Evolutionary conservation across 2,329 filamentous ascomycete species (phyloP), one percentile per base, ranked within the genome.

Genomic region (Aspergillus nomiae): DNA sequence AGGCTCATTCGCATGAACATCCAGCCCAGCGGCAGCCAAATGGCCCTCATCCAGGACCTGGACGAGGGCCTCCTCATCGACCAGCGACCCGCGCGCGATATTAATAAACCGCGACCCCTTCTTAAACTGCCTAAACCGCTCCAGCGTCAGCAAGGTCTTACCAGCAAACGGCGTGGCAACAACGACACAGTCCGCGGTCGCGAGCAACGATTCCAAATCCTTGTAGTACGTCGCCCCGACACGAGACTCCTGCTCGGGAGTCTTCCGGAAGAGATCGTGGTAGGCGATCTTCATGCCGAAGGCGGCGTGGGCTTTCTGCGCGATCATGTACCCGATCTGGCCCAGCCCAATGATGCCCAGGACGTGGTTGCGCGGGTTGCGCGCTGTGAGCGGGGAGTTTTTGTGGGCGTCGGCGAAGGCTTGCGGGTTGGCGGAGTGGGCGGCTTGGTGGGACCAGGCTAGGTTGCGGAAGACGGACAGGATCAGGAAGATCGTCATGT

Each of bases 261-360:
- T 63, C 63, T 82, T 77, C 28, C 79, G 71, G 24, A 79, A 70
- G 9, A 84, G 72, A 36, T 88, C 85, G 46, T 85, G 79, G 57
- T 87, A 88, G 11, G 82, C 73, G 19, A 92, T 84, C 45, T 82
- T 77, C 90, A 92, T 92, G 46, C 85, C 87, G 67, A 92, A 89
- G 0, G 85, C 86, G 0, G 80, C 68, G 30, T 77, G 74, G 0
- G 84, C 85, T 68, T 89, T 90, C 55, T 84, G 74, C 0, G 87
- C 90, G 24, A 92, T 83, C 41, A 81, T 81, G 67, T 84, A 85
- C 3, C 88, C 87, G 64, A 90, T 88, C 64, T 89, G 87, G 3
- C 90, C 90, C 2, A 92, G 81, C 0, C 90, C 90, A 30, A 93
- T 84, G 32, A 92, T 83, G 0, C 89, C 90, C 0, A 92, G 81